Evolutionary conservation across 805 yeast species (phyloP), one percentile per base, ranked within the genome.

Genomic region (Saccharomyces mikatae): DNA sequence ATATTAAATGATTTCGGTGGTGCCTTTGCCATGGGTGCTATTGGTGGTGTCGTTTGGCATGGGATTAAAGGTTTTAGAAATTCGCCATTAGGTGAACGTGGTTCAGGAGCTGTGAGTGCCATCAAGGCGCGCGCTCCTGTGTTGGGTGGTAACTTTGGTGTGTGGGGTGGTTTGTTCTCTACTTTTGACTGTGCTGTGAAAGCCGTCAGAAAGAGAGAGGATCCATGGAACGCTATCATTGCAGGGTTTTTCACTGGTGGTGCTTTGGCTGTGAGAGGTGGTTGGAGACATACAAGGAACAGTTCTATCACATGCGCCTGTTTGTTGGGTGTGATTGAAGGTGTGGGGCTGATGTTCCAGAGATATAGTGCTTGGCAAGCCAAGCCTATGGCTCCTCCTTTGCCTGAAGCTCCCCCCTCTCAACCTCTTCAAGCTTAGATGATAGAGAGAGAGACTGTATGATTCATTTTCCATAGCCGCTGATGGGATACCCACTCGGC

Each of bases 191-290:
- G 99, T 78, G 81, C 91, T 14, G 96, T 94, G 49, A 94, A 92
- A 73, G 96, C 92, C 2, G 82, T 94, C 47, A 87, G 99, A 78
- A 87, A 89, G 74, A 89, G 97, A 78, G 99, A 94, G 73, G 99
- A 94, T 72, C 96, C 98, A 6, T 88, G 96, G 88, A 94, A 94
- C 71, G 97, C 97, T 61, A 91, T 94, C 69, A 85, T 92, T 68
- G 97, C 98, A 32, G 99, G 99, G 55, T 90, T 94, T 71, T 89
- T 89, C 77, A 91, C 96, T 48, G 99, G 99, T 80, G 99, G 99
- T 65, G 85, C 98, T 24, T 78, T 94, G 63, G 99, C 98, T 58
- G 83, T 94, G 62, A 89, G 99, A 83, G 99, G 99, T 68, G 99
- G 99, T 52, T 89, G 96, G 91, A 88, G 83, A 76, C 97, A 92